phyloP scores from a whole-genome alignment of 148 eudicot genomes.

The Linanthus parryae region DNA sequence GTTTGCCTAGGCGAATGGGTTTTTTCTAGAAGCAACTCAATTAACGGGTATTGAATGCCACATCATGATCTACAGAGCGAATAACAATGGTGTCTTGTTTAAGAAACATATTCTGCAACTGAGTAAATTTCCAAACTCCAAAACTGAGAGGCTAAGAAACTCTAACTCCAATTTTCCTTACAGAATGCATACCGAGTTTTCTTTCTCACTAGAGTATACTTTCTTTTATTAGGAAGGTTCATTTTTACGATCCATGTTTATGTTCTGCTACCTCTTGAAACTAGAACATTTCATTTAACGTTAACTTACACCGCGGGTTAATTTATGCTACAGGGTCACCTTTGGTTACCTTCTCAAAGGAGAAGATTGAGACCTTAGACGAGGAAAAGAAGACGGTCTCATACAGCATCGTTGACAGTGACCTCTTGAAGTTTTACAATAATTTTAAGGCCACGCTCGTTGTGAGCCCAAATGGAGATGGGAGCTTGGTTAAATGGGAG shows the following conservation, averaged over 20 bases:
- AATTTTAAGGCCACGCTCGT: slow-evolving; percentile 47
- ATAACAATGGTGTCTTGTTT: too few species aligned
- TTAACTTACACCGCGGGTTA: too few species aligned
- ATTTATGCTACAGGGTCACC: slow-evolving; percentile 27
- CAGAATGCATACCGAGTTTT: too few species aligned
- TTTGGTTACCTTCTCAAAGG: slow-evolving; percentile 33
- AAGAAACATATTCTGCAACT: too few species aligned
- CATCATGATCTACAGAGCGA: too few species aligned
- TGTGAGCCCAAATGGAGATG: slow-evolving; percentile 53
- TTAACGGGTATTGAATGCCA: too few species aligned
- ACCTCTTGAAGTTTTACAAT: slow-evolving; percentile 50
- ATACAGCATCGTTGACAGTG: slow-evolving; percentile 59
- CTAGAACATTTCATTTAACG: neutral
- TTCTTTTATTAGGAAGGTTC: neutral
- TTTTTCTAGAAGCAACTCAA: too few species aligned
- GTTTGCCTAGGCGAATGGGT: too few species aligned
- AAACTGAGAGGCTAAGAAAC: too few species aligned
- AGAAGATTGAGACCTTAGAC: slow-evolving; percentile 62
- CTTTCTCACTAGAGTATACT: too few species aligned
- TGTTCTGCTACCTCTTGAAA: neutral
- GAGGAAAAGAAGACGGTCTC: slow-evolving; percentile 50
- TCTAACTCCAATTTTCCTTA: too few species aligned
- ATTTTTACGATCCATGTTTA: neutral
- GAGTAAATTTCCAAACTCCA: too few species aligned
- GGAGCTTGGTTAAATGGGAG: slow-evolving; percentile 62